Conservation (phyloP, 2,329 filamentous ascomycete genomes). For the Zymoseptoria brevis region DNA sequence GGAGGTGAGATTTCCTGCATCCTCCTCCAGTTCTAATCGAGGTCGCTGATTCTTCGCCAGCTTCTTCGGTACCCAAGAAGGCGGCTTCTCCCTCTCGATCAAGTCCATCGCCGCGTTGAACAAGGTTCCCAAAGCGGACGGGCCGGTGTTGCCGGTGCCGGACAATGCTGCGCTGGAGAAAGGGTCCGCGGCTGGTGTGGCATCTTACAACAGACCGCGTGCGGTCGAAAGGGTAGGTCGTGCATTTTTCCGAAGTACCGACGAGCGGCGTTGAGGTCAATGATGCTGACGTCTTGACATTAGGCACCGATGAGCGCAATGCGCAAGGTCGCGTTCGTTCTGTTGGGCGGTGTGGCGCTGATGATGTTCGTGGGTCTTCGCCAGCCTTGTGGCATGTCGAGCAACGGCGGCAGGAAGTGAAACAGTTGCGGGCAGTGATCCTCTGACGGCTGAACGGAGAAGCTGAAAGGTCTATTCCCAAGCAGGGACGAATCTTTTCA, state of each 20-base stretch:
- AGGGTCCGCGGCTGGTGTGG: background rate
- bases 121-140: constrained; percentile 13
- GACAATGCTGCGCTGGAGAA: constrained; percentile 9
- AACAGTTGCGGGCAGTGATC: background rate
- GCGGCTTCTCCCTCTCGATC: constrained; percentile 55
- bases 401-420: background rate
- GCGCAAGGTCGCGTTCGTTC: background rate
- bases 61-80: constrained; percentile 68
- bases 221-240: background rate
- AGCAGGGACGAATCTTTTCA: no score
- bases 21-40: background rate
- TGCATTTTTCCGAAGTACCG: no score
- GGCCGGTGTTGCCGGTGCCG: background rate
- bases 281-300: background rate
- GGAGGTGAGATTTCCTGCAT: constrained; percentile 51
- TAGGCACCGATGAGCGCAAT: background rate
- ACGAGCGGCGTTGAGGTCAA: background rate
- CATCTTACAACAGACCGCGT: background rate
- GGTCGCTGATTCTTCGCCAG: constrained; percentile 35
- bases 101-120: constrained; percentile 45
- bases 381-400: background rate
- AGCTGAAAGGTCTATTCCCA: no score
- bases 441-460: no score
- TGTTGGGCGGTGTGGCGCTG: background rate
- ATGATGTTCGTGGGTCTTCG: background rate